Base-by-base conservation (phyloP, 225 moss, liverwort and hornwort species). In the Bryum argenteum region DNA sequence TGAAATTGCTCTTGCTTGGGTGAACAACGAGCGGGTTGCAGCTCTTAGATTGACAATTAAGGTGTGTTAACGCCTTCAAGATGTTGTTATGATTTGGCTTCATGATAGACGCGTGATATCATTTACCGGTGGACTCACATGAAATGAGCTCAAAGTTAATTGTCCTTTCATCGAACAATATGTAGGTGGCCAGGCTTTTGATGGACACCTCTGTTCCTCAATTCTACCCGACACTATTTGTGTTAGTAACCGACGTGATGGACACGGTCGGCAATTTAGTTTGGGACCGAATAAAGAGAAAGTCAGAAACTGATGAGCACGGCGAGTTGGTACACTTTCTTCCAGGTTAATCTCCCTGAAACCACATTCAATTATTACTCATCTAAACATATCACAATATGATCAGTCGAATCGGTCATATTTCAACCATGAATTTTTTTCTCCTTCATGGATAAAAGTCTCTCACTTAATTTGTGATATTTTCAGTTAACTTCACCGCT, bases 211-310 rank as follows among this genome's bases (percentile, higher is more conserved):
- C 98, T 61, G 98, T 98, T 79, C 94, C 94, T 73, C 98, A 94
- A 82, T 98, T 98, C 71, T 98, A 98, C 70, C 98, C 98, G 39
- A 98, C 92, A 70, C 87, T 98, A 24, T 98, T 98, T 75, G 94
- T 98, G 73, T 79, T 98, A 78, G 98, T 98, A 70, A 98, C 98
- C 68, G 98, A 98, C 77, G 94, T 98, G 81, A 92, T 98, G 98
- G 98, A 98, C 70, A 94, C 98, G 66, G 98, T 98, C 50, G 98
- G 98, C 68, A 94, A 92, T 79, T 78, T 94, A 73, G 98, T 98
- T 37, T 98, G 94, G 94, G 89, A 94, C 80, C 94, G 98, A 79
- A 94, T 98, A 75, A 98, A 98, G 85, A 91, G 88, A 61, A 98
- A 98, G 68, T 79, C 98, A 26, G 98, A 98, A 75, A 76, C 20